A percentile compares a stretch with the other conserved stretches of the same genome.
Evolutionary conservation across 2,329 filamentous ascomycete genomes (phyloP).

Genomic region (Akanthomyces lecanii): DNA sequence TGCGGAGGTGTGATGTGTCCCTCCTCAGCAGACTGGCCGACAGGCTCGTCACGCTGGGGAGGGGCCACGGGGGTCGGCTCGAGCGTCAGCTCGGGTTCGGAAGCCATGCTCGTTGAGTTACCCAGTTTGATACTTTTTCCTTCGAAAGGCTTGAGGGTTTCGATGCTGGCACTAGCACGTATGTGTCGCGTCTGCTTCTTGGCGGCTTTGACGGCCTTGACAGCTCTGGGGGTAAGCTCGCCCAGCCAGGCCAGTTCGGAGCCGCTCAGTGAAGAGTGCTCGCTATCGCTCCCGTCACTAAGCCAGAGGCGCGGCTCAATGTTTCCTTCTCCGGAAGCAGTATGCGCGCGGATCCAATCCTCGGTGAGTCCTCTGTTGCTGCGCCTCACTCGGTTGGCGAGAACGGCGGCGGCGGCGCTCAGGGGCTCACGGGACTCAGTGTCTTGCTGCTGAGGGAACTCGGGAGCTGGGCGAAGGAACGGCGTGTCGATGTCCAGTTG

Average conservation of each 20-base stretch:
- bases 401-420: constrained; percentile 57
- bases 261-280: constrained; percentile 70
- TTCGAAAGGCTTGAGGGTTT: constrained; percentile 46
- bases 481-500: constrained; percentile 59
- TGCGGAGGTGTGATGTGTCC: neutral
- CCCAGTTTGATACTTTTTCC: constrained; percentile 26
- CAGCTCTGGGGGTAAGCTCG: constrained; percentile 45
- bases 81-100: constrained; percentile 26
- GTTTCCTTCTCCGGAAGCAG: constrained; percentile 64
- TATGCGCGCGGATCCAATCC: constrained; percentile 82
- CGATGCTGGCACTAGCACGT: constrained; percentile 49
- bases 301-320: constrained; percentile 76
- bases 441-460: constrained; percentile 34
- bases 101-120: constrained; percentile 31
- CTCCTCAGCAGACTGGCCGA: constrained; percentile 5
- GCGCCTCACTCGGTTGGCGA: constrained; percentile 59
- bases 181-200: constrained; percentile 35
- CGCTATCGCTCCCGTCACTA: constrained; percentile 68
- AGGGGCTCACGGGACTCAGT: constrained; percentile 35
- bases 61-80: constrained; percentile 22
- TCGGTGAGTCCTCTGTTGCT: constrained; percentile 64
- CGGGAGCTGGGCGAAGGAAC: constrained; percentile 55
- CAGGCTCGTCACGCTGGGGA: constrained; percentile 9
- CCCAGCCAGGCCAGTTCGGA: constrained; percentile 53
- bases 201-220: constrained; percentile 34